Percentiles rank a stretch among this genome's conserved stretches.
These are phyloP conservation scores for Waltiozyma sp. DNA, from an alignment of 1,139 yeast genomes.

Conservation along the genomic window DNA sequence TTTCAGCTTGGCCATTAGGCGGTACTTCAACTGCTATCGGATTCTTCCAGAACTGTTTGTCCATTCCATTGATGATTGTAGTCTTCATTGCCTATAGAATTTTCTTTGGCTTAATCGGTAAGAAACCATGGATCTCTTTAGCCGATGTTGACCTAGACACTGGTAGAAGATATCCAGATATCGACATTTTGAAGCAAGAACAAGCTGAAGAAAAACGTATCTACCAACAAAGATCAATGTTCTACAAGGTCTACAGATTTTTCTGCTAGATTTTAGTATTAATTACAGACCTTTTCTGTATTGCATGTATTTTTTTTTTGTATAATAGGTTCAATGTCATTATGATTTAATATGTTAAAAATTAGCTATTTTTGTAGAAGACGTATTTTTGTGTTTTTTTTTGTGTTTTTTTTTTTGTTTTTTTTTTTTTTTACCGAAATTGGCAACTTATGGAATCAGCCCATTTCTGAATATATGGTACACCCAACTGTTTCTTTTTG, in stretches of 20 bases:
- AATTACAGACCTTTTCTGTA: too few relatives aligned
- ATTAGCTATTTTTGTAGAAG: too few relatives aligned
- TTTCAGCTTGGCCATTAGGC: constrained; percentile 60
- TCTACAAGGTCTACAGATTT: constrained; percentile 27
- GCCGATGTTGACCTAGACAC: constrained; percentile 36
- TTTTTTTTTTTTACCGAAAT: too few relatives aligned
- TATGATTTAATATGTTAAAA: too few relatives aligned
- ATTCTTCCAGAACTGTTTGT: constrained; percentile 39
- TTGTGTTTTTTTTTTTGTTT: too few relatives aligned
- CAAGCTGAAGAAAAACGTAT: constrained; percentile 32
- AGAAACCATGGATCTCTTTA: constrained; percentile 23
- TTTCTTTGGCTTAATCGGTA: constrained; percentile 22
- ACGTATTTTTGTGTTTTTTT: too few relatives aligned
- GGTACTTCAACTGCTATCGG: constrained; percentile 32
- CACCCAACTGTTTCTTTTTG: too few relatives aligned
- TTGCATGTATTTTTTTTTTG: neutral
- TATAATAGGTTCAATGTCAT: too few relatives aligned
- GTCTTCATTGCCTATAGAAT: constrained; percentile 21
- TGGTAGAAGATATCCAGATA: constrained; percentile 39
- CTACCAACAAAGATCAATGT: constrained; percentile 23
- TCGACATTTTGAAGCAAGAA: constrained; percentile 32
- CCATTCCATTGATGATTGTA: constrained; percentile 34
- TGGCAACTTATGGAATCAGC: too few relatives aligned
- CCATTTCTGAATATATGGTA: too few relatives aligned
- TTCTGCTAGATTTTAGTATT: constrained; percentile 31